Evolutionary conservation across 805 yeast genomes (phyloP), one percentile per base, ranked within the genome.

Genomic region (Zygosaccharomyces gambellarensis): DNA sequence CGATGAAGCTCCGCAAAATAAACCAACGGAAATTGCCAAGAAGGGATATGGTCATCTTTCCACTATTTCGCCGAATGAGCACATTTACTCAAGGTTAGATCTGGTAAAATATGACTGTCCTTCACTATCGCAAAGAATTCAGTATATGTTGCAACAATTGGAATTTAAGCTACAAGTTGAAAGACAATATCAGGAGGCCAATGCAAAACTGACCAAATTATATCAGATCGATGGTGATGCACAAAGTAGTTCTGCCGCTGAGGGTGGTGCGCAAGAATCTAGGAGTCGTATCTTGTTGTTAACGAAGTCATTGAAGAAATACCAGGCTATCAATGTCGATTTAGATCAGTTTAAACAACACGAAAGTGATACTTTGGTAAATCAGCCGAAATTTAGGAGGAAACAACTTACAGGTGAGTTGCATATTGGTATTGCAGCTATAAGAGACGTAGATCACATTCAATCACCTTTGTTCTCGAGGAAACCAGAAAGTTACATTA

Each of bases 81-180:
- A 64, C 22, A 60, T 59, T 4, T 86, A 77, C 61, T 79, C 92
- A 0, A 76, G 87, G 19, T 72, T 87, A 56, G 99, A 94, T 65
- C 74, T 94, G 49, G 77, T 89, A 64, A 90, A 90, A 60, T 90
- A 89, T 63, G 97, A 94, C 61, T 87, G 96, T 59, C 97, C 97
- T 0, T 87, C 95, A 0, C 72, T 94, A 57, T 97, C 97, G 9
- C 97, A 94, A 60, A 80, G 94, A 54, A 94, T 94, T 62, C 97
- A 89, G 69, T 83, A 87, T 60, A 90, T 94, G 98, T 77, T 92
- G 48, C 97, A 90, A 70, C 95, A 90, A 68, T 75, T 94, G 51
- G 96, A 90, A 64, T 90, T 92, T 68, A 94, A 94, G 69, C 76
- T 92, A 41, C 94, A 92, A 62, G 95, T 92, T 34, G 99, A 94